Base-by-base conservation (phyloP, 805 yeast species). In the Kockiozyma suomiensis region DNA sequence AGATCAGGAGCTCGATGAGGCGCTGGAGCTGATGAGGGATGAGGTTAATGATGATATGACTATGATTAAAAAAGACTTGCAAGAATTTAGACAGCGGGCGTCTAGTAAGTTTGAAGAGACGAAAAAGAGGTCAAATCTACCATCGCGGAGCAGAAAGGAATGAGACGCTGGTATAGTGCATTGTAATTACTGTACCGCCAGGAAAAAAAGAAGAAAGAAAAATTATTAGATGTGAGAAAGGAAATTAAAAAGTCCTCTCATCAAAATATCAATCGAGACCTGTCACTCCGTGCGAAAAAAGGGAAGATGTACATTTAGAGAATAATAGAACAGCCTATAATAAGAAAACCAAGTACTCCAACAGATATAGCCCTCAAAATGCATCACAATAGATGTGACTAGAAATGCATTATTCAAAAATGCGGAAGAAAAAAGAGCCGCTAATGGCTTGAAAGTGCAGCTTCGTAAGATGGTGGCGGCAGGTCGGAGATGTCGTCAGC, bases 1-100 rank as follows among this genome's bases (percentile, higher is more conserved):
- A 47, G 73, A 70, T 8, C 69, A 75, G 6, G 78, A 78, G 58
- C 68, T 77, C 43, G 73, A 72, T 28, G 64, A 70, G 38, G 41
- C 49, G 15, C 17, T 50, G 35, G 48, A 54, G 32, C 68, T 74
- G 25, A 63, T 76, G 23, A 70, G 69, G 21, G 68, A 70, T 17
- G 73, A 76, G 12, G 47, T 62, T 8, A 41, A 50, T 33, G 64
- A 60, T 25, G 70, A 65, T 48, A 42, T 65, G 50, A 47, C 37
- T 13, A 58, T 50, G 30, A 40, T 65, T 13, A 40, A 50, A 30
- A 37, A 23, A 6, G 68, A 64, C 21, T 41, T 65, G 32, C 47
- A 56, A 35, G 66, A 63, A 3, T 65, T 65, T 1, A 77, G 83
- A 38, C 55, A 56, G 47, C 59, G 65, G 32, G 53, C 58, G 17